Evolutionary conservation across 495 filamentous ascomycete species (phyloP).

Genomic region (Pyrenula massariospora): DNA sequence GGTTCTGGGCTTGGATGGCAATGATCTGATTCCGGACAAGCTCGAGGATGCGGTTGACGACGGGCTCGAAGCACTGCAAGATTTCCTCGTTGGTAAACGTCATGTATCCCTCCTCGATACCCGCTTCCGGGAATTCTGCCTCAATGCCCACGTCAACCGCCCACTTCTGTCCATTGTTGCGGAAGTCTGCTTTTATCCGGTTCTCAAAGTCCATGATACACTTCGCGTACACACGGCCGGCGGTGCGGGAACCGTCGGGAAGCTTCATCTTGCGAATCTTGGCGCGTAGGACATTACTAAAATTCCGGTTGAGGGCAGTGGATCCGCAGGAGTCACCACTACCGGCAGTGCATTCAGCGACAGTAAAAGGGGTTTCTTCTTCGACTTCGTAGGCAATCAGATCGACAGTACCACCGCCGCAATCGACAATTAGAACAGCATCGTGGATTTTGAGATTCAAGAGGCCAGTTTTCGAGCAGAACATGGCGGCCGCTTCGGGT

Average conservation of each 20-base stretch:
- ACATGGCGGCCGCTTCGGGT: constrained; percentile 67
- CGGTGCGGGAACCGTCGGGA: constrained; percentile 65
- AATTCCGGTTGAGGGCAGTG: constrained; percentile 70
- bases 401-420: constrained; percentile 71
- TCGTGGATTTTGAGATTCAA: constrained; percentile 67
- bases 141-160: constrained; percentile 74
- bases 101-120: constrained; percentile 74
- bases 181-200: constrained; percentile 72
- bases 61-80: constrained; percentile 69
- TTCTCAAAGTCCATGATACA: constrained; percentile 84
- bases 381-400: constrained; percentile 74
- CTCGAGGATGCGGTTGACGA: constrained; percentile 67
- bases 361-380: constrained; percentile 65
- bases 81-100: constrained; percentile 77
- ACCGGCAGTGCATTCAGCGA: constrained; percentile 66
- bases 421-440: constrained; percentile 69
- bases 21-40: constrained; percentile 73
- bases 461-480: constrained; percentile 67
- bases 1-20: constrained; percentile 68
- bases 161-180: constrained; percentile 75
- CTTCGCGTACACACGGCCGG: constrained; percentile 69
- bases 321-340: constrained; percentile 72
- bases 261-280: constrained; percentile 77
- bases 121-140: constrained; percentile 67
- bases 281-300: constrained; percentile 68